phyloP scores from a whole-genome alignment of 2,329 filamentous ascomycete species.

The Cordyceps pruinosa region DNA sequence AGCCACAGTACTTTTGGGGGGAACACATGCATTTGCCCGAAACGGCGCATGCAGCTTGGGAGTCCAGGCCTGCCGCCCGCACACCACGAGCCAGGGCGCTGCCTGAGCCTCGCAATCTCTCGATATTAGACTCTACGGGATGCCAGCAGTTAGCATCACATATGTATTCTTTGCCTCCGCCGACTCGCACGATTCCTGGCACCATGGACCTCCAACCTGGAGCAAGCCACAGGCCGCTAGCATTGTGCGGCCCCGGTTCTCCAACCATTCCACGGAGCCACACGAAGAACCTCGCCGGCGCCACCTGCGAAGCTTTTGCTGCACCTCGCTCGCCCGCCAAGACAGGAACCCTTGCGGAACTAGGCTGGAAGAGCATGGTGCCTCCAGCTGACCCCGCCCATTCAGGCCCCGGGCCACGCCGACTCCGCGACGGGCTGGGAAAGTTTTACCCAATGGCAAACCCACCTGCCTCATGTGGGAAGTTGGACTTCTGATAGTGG shows the following conservation, averaged over 20 bases:
- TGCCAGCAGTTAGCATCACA: no score
- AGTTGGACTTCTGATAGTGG: constrained; percentile 22
- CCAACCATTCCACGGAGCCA: neutral
- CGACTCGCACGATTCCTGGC: no score
- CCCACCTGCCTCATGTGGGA: constrained; percentile 25
- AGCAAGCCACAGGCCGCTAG: neutral
- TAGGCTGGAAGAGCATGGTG: constrained; percentile 12
- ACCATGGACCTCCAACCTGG: no score
- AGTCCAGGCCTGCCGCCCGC: neutral
- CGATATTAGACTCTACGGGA: no score
- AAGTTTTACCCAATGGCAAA: neutral
- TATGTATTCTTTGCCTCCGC: no score
- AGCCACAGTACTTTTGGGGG: neutral
- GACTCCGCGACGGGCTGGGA: neutral
- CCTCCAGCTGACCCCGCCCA: constrained; percentile 13
- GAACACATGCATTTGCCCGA: neutral
- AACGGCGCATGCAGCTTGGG: no score
- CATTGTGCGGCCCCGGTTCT: neutral
- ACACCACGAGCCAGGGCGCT: neutral
- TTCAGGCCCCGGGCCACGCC: constrained; percentile 9
- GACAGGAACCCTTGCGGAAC: constrained; percentile 2
- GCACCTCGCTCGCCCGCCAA: neutral
- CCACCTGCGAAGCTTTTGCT: neutral
- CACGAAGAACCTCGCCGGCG: neutral
- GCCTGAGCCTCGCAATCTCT: neutral